phyloP scores from a whole-genome alignment of 2,329 filamentous ascomycete species.

The Ophiosphaerella herpotricha region DNA sequence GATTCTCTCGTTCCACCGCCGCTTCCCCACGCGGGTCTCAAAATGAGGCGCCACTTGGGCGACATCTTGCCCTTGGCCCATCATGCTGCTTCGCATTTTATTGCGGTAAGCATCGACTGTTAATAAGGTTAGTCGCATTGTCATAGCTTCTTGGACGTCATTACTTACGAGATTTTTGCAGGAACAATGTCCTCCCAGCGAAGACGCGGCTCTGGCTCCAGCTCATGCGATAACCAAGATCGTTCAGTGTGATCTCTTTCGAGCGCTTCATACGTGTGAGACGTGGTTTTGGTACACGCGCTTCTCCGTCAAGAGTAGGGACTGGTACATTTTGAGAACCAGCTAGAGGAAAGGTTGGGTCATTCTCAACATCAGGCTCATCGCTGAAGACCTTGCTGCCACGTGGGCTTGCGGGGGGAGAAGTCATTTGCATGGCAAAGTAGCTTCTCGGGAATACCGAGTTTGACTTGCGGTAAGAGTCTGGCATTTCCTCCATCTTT shows the following conservation, averaged over 20 bases:
- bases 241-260: conserved; percentile 90
- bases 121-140: conserved; percentile 27
- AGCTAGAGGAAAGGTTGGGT: conserved; percentile 49
- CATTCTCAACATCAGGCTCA: conserved; percentile 52
- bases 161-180: conserved; percentile 88
- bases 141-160: background rate
- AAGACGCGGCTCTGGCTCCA: conserved; percentile 96
- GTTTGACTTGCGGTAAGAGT: conserved; percentile 88
- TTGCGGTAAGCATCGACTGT: conserved; percentile 92
- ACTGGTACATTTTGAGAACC: conserved; percentile 55
- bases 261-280: conserved; percentile 70
- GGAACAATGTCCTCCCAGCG: conserved; percentile 80
- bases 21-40: conserved; percentile 85
- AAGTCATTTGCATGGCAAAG: conserved; percentile 92
- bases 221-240: conserved; percentile 91
- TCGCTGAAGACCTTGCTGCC: conserved; percentile 76
- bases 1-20: conserved; percentile 58
- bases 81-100: conserved; percentile 83
- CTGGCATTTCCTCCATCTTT: conserved; percentile 93
- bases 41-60: conserved; percentile 78
- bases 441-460: conserved; percentile 91
- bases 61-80: conserved; percentile 76
- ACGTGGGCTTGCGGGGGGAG: conserved; percentile 74
- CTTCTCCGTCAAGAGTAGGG: conserved; percentile 68
- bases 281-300: conserved; percentile 74